Base-by-base conservation (phyloP, 2,329 filamentous ascomycete genomes). In the Claviceps sp. region DNA sequence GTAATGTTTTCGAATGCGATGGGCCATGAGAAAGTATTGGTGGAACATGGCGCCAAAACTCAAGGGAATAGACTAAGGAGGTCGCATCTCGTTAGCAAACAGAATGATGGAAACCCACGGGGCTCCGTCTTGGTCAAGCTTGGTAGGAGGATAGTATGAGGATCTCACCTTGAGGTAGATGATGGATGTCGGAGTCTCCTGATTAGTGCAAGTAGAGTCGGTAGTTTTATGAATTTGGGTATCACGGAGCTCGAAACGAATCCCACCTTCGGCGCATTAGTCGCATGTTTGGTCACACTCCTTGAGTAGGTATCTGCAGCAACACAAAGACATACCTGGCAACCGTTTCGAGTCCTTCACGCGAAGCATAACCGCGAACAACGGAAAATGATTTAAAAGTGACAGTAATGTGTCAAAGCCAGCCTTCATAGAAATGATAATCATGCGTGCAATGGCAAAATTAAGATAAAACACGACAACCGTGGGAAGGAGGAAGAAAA, bases 401-500 rank as follows among this genome's bases (percentile, higher is more conserved):
- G 93, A 94, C 59, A 98, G 77, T 60, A 89, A 77, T 2, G 91
- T 96, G 69, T 98, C 93, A 53, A 98, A 82, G 16, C 81, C 77
- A 13, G 91, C 94, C 68, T 97, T 98, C 56, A 97, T 72, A 13
- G 84, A 84, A 56, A 98, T 98, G 59, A 97, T 97, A 56, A 84
- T 81, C 86, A 98, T 96, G 48, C 94, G 81, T 39, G 91, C 90
- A 56, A 88, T 82, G 47, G 94, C 91, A 70, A 98, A 98, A 43
- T 94, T 95, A 54, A 96, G 76, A 64, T 98, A 98, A 65, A 97
- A 98, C 44, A 98, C 93, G 50, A 91, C 81, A 24, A 98, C 89
- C 0, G 93, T 98, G 0, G 93, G 93, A 3, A 98, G 74, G 16
- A 98, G 76, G 66, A 97, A 98, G 70, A 95, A 95, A 1, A 98